A percentile compares a stretch with the other conserved stretches of the same genome.
phyloP scores from a whole-genome alignment of 108 stramenopile genomes.

The Stephanodiscus triporus region DNA sequence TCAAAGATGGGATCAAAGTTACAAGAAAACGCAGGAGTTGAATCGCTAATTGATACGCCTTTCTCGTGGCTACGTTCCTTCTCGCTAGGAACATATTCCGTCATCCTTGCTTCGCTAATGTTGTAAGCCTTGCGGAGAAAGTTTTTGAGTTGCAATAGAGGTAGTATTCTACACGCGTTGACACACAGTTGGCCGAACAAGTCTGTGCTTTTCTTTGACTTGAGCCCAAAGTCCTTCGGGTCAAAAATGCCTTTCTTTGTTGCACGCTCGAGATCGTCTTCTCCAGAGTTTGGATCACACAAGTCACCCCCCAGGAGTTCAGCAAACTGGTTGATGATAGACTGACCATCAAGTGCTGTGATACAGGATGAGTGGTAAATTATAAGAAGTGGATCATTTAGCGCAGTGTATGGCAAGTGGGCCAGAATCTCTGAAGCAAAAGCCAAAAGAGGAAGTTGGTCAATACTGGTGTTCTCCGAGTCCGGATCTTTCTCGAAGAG shows the following conservation, averaged over 20 bases:
- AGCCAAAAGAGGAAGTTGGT: conserved; percentile 64
- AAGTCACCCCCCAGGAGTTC: conserved; percentile 61
- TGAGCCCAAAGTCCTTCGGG: conserved; percentile 48
- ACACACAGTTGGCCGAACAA: conserved; percentile 60
- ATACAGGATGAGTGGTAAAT: conserved; percentile 65
- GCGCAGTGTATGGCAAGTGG: conserved; percentile 73
- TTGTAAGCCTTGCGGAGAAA: conserved; percentile 77
- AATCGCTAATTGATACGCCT: conserved; percentile 34
- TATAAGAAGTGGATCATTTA: conserved; percentile 78
- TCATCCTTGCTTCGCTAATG: conserved; percentile 67
- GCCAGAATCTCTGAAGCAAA: conserved; percentile 84
- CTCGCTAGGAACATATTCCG: conserved; percentile 72
- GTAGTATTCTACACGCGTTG: conserved; percentile 58
- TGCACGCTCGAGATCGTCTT: conserved; percentile 69
- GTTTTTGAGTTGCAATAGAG: conserved; percentile 72
- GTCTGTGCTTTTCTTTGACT: conserved; percentile 40
- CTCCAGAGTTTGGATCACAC: conserved; percentile 66
- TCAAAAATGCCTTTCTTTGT: conserved; percentile 44
- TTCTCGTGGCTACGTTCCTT: conserved; percentile 59
- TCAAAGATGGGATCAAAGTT: conserved; percentile 25
- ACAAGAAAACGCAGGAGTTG: conserved; percentile 27
- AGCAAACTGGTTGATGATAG: conserved; percentile 64
- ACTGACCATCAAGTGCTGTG: conserved; percentile 64
- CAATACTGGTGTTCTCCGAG: conserved; percentile 25
- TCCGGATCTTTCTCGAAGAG: conserved; percentile 44